Percentiles rank a stretch among this genome's conserved stretches.
Evolutionary conservation across 768 basidiomycete genomes (phyloP).

Genomic region (Calocera viscosa): DNA sequence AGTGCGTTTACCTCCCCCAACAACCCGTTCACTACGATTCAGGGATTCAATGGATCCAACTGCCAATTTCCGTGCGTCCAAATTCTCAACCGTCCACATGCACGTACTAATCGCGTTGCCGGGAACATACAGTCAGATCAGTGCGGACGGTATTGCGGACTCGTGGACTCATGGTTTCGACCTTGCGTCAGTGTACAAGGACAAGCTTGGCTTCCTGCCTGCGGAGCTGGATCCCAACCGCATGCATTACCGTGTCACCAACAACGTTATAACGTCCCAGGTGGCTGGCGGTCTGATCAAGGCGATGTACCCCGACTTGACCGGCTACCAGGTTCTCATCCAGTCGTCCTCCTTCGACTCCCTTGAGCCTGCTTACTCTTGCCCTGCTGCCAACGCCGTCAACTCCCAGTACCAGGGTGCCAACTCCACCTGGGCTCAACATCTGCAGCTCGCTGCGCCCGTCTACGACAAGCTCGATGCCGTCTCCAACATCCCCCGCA

Average conservation of each 20-base stretch:
- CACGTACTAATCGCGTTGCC: slow-evolving; percentile 10
- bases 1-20: background rate
- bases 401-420: slow-evolving; percentile 6
- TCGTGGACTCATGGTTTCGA: slow-evolving; percentile 15
- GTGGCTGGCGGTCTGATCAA: slow-evolving; percentile 16
- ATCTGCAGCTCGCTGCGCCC: slow-evolving; percentile 13
- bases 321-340: slow-evolving; percentile 16
- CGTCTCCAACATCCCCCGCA: slow-evolving; percentile 18
- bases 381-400: slow-evolving; percentile 15
- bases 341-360: slow-evolving; percentile 19
- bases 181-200: slow-evolving; percentile 18
- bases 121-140: background rate
- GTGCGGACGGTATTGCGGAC: slow-evolving; percentile 17
- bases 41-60: slow-evolving; percentile 13
- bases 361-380: slow-evolving; percentile 18
- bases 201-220: slow-evolving; percentile 20
- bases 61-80: slow-evolving; percentile 21
- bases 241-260: slow-evolving; percentile 20
- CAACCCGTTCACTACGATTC: slow-evolving; percentile 1
- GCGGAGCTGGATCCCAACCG: slow-evolving; percentile 14
- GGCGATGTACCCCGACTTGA: slow-evolving; percentile 18
- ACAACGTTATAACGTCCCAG: slow-evolving; percentile 15
- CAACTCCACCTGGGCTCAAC: slow-evolving; percentile 15
- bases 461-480: slow-evolving; percentile 17
- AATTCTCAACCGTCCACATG: background rate